Base-by-base conservation (phyloP, 2,329 filamentous ascomycete species). In the Thielaviopsis populi region DNA sequence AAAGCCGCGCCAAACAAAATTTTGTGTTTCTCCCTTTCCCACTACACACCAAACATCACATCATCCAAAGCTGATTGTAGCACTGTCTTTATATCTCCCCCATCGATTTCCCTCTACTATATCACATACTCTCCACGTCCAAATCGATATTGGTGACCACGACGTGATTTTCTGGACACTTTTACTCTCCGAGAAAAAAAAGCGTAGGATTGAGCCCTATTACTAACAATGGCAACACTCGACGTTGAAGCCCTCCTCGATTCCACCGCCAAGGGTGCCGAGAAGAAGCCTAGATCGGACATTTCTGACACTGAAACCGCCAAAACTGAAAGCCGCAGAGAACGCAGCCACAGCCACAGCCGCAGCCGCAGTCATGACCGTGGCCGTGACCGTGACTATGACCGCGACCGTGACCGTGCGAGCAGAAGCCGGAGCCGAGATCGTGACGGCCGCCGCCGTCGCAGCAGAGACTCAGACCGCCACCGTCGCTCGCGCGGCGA, bases 221-320 rank as follows among this genome's bases (percentile, higher is more conserved):
- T 40, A 62, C 43, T 46, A 53, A 65, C 41, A 58, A 80, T 81
- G 78, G 74, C 77, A 62, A 77, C 74, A 65, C 73, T 80, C 69
- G 90, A 95, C 72, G 89, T 96, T 70, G 91, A 96, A 79, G 89
- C 90, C 69, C 82, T 96, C 68, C 84, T 96, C 69, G 91, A 96
- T 75, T 89, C 88, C 61, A 89, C 88, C 67, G 89, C 88, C 62
- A 85, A 84, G 72, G 75, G 78, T 66, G 76, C 77, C 63, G 76
- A 80, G 63, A 46, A 50, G 50, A 77, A 78, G 70, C 40, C 48
- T 33, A 77, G 78, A 66, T 72, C 70, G 67, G 76, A 75, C 69
- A 69, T 73, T 68, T 72, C 77, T 68, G 82, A 83, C 67, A 81
- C 84, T 68, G 77, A 79, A 68, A 82, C 84, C 70, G 79, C 81